A percentile compares a stretch with the other conserved stretches of the same genome.
phyloP scores from a whole-genome alignment of 2,329 filamentous ascomycete species.

The Penicillium expansum region DNA sequence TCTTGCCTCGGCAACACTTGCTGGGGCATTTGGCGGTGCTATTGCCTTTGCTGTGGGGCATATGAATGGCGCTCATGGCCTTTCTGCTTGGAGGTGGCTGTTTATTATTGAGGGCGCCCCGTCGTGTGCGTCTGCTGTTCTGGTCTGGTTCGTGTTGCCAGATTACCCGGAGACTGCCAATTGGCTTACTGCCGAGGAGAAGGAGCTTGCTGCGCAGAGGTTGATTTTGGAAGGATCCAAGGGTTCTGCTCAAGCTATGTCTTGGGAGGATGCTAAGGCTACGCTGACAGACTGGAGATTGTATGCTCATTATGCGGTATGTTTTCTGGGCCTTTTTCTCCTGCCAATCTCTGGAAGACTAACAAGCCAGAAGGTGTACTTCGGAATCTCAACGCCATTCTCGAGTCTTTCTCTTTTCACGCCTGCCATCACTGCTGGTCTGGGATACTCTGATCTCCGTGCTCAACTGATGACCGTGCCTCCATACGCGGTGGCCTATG shows the following conservation, averaged over 20 bases:
- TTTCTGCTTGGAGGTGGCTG: constrained; percentile 48
- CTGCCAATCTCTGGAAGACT: neutral
- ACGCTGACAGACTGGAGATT: constrained; percentile 52
- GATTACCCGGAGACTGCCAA: constrained; percentile 50
- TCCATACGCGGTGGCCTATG: constrained; percentile 61
- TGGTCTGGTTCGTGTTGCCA: constrained; percentile 49
- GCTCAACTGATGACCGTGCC: constrained; percentile 67
- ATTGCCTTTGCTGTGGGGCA: constrained; percentile 54
- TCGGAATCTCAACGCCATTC: constrained; percentile 55
- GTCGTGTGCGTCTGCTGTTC: constrained; percentile 36
- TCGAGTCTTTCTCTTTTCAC: constrained; percentile 60
- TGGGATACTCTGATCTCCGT: constrained; percentile 54
- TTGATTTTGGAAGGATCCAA: constrained; percentile 44
- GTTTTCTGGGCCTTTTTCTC: constrained; percentile 8
- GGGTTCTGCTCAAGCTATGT: constrained; percentile 42
- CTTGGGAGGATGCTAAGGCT: constrained; percentile 47
- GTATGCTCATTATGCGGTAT: constrained; percentile 53
- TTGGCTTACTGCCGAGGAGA: constrained; percentile 48
- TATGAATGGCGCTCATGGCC: constrained; percentile 25
- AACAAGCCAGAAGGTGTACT: constrained; percentile 43
- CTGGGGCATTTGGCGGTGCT: constrained; percentile 53
- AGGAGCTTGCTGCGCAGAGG: constrained; percentile 41
- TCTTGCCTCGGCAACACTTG: constrained; percentile 56
- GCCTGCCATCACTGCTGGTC: constrained; percentile 62
- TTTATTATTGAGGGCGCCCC: constrained; percentile 48